A percentile compares a stretch with the other conserved stretches of the same genome.
phyloP scores from a whole-genome alignment of 768 basidiomycete species.

The Rhodosporidiobolus sp. region DNA sequence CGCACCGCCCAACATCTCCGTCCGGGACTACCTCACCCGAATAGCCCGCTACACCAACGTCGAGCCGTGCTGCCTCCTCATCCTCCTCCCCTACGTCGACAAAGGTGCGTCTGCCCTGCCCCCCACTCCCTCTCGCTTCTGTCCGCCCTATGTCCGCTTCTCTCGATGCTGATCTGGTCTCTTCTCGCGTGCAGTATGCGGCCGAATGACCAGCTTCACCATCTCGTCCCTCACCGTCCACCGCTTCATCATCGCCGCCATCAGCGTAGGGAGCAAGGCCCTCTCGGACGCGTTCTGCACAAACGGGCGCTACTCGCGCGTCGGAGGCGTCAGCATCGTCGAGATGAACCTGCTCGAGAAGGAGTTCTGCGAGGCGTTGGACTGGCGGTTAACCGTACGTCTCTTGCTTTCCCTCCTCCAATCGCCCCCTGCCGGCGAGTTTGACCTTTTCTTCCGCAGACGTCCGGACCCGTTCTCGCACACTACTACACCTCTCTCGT shows the following conservation, averaged over 20 bases:
- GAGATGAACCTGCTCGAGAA: conserved; percentile 93
- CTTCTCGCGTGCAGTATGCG: conserved; percentile 60
- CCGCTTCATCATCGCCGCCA: conserved; percentile 91
- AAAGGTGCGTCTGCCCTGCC: conserved; percentile 50
- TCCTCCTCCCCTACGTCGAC: conserved; percentile 85
- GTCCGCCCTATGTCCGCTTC: not conserved
- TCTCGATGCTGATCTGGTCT: conserved; percentile 8
- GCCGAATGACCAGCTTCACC: conserved; percentile 79
- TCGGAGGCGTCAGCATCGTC: conserved; percentile 84
- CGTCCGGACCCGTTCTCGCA: conserved; percentile 36
- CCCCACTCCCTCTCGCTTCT: not conserved
- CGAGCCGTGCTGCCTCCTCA: conserved; percentile 78
- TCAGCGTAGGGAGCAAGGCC: conserved; percentile 88
- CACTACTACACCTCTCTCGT: conserved; percentile 44
- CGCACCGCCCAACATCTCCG: conserved; percentile 77
- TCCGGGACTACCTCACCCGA: conserved; percentile 88
- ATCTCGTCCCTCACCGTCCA: conserved; percentile 95
- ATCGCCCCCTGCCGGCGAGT: not conserved
- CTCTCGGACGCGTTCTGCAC: conserved; percentile 94
- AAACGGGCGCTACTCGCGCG: conserved; percentile 89
- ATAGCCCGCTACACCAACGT: conserved; percentile 94
- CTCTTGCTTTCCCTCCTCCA: not conserved
- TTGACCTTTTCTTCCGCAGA: conserved; percentile 15
- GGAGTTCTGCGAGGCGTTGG: conserved; percentile 85
- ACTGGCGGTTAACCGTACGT: conserved; percentile 87